Percentiles rank a stretch among this genome's conserved stretches.
Conservation (phyloP, 257 asterid genomes). For the Pogostemon cablin region DNA sequence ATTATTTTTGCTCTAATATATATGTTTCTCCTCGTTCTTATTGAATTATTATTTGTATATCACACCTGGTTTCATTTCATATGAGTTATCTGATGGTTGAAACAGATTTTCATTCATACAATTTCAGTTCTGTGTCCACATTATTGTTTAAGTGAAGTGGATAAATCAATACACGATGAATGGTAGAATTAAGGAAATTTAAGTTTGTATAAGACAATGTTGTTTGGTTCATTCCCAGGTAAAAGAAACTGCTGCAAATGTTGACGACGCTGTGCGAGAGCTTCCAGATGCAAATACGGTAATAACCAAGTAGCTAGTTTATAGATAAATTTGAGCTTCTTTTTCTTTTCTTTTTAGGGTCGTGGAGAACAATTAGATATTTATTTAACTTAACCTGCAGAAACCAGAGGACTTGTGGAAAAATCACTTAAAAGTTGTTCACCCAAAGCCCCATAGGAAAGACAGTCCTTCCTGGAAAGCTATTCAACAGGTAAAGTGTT, state of each 20-base stretch:
- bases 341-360: background rate
- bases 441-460: slow-evolving; percentile 90
- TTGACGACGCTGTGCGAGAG: slow-evolving; percentile 93
- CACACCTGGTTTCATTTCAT: background rate
- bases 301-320: slow-evolving; percentile 21
- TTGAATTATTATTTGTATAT: slow-evolving; percentile 25
- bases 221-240: slow-evolving; percentile 51
- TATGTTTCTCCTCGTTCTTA: background rate
- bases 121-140: slow-evolving; percentile 7
- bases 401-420: slow-evolving; percentile 98
- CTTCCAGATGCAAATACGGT: slow-evolving; percentile 98
- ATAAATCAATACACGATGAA: background rate
- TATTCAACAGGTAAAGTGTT: slow-evolving; percentile 65
- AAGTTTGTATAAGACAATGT: background rate
- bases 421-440: slow-evolving; percentile 84
- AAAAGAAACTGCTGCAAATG: slow-evolving; percentile 89
- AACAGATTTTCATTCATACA: background rate
- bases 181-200: background rate
- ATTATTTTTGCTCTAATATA: slow-evolving; percentile 20
- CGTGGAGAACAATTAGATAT: slow-evolving; percentile 24
- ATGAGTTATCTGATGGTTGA: slow-evolving; percentile 20
- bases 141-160: background rate
- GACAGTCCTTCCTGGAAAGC: slow-evolving; percentile 83
- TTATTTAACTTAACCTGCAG: slow-evolving; percentile 51
- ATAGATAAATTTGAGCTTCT: background rate